Percentiles rank a stretch among this genome's conserved stretches.
Evolutionary conservation across 73 alveolate genomes (phyloP).

Genomic region (Blepharisma japonicum): DNA sequence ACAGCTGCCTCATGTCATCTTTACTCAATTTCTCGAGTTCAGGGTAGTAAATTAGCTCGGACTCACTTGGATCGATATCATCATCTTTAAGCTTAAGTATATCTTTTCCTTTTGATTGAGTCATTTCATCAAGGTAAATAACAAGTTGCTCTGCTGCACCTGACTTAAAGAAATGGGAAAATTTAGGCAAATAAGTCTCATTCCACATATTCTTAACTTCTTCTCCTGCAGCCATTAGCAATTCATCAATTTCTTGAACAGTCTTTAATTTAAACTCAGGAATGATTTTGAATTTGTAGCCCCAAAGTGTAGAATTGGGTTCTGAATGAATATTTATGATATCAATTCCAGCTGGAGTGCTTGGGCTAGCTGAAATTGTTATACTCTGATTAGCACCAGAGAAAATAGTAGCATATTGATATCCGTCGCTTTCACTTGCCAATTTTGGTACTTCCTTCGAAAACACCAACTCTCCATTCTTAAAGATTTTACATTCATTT

Average conservation of each 20-base stretch:
- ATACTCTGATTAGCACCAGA: not conserved
- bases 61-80: slow-evolving; percentile 29
- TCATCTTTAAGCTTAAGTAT: not conserved
- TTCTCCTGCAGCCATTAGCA: not conserved
- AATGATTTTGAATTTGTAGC: slow-evolving; percentile 29
- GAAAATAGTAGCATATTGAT: not conserved
- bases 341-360: not conserved
- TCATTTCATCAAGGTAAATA: slow-evolving; percentile 8
- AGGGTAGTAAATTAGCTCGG: slow-evolving; percentile 15
- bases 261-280: slow-evolving; percentile 7
- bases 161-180: not conserved
- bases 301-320: not conserved
- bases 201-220: not conserved
- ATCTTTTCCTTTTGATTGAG: slow-evolving; percentile 4
- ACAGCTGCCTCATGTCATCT: not conserved
- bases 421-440: not conserved
- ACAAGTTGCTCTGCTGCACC: not conserved
- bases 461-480: not conserved
- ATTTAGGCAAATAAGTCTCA: not conserved
- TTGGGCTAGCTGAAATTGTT: not conserved
- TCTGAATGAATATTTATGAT: not conserved
- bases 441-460: not conserved
- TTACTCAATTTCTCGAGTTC: slow-evolving; percentile 22
- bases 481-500: not conserved
- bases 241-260: not conserved